Conservation (phyloP, 805 yeast species). For the Ogataea minuta region DNA sequence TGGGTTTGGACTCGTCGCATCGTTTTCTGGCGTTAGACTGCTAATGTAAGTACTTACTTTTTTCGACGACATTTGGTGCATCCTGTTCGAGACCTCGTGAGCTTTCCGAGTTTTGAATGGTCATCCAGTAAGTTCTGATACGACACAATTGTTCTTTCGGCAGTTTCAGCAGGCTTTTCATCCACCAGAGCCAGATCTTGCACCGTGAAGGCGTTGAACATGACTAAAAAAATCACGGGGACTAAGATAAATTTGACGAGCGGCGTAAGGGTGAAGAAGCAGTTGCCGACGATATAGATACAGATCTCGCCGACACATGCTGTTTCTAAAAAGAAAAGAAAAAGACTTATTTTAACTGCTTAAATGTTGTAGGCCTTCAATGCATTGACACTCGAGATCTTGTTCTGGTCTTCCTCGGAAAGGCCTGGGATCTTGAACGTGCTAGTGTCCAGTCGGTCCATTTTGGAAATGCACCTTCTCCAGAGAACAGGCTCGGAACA, state of each 20-base stretch:
- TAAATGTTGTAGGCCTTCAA: no score
- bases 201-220: conserved; percentile 10
- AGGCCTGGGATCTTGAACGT: no score
- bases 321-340: no score
- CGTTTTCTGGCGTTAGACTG: conserved; percentile 34
- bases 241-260: no score
- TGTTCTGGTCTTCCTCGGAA: no score
- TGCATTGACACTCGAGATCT: no score
- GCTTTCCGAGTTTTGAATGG: conserved; percentile 12
- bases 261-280: no score
- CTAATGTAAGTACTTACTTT: conserved; percentile 11
- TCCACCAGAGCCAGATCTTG: conserved; percentile 7
- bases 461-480: conserved; percentile 2
- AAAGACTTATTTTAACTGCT: no score
- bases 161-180: conserved; percentile 1
- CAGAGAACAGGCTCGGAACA: conserved; percentile 6
- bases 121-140: conserved; percentile 10
- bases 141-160: background rate
- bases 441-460: no score
- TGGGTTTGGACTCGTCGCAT: conserved; percentile 44
- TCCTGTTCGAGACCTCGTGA: conserved; percentile 19
- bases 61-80: conserved; percentile 20
- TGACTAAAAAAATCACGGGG: no score
- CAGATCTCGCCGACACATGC: no score
- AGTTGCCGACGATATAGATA: no score